Evolutionary conservation across 768 basidiomycete species (phyloP).

Genomic region (Pisolithus sp.): DNA sequence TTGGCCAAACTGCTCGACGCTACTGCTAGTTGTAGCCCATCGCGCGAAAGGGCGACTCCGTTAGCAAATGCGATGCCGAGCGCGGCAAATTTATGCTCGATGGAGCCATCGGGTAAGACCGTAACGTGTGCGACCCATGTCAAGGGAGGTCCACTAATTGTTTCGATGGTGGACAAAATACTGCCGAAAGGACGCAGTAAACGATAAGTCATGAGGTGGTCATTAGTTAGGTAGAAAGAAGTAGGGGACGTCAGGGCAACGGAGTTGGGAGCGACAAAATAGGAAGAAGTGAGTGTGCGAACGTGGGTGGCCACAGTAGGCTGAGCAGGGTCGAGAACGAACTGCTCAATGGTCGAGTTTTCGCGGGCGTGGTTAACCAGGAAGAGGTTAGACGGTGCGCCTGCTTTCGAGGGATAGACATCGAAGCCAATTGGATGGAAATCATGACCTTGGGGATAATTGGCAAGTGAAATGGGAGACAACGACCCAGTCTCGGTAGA

Average conservation of each 20-base stretch:
- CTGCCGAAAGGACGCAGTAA: conserved; percentile 43
- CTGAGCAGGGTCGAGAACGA: conserved; percentile 41
- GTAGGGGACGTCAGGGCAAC: conserved; percentile 58
- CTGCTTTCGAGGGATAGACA: conserved; percentile 43
- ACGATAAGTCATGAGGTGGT: conserved; percentile 63
- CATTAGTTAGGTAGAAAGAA: conserved; percentile 69
- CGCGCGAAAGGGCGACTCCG: conserved; percentile 55
- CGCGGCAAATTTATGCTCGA: conserved; percentile 36
- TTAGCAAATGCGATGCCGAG: conserved; percentile 60
- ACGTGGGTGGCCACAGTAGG: conserved; percentile 45
- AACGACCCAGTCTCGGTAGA: conserved; percentile 21
- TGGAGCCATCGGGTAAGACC: conserved; percentile 26
- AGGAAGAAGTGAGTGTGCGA: conserved; percentile 52
- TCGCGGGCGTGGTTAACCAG: conserved; percentile 63
- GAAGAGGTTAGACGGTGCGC: conserved; percentile 51
- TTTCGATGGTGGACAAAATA: conserved; percentile 49
- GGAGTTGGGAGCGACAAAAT: conserved; percentile 61
- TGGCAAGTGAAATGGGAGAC: conserved; percentile 38
- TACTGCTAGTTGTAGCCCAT: conserved; percentile 46
- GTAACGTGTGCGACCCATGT: conserved; percentile 54
- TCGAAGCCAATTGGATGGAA: conserved; percentile 72
- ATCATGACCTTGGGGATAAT: conserved; percentile 51
- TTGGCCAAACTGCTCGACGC: conserved; percentile 44
- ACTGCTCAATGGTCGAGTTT: conserved; percentile 63
- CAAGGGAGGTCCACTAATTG: conserved; percentile 49